Conservation (phyloP, 2,329 filamentous ascomycete genomes). For the Arthrobotrys musiformis region DNA sequence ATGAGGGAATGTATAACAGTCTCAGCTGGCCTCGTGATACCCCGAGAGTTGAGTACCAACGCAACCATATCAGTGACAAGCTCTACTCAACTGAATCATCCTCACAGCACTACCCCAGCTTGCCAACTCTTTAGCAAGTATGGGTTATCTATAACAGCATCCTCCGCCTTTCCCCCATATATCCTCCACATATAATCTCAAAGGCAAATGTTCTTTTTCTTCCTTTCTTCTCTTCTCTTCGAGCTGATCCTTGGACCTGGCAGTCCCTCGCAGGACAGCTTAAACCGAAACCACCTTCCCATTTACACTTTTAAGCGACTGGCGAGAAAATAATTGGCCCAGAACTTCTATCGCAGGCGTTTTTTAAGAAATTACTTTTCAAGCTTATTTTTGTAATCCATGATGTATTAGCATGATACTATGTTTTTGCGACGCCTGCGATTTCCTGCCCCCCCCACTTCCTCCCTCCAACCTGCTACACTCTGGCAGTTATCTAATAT, state of each 20-base stretch:
- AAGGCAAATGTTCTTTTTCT: background rate
- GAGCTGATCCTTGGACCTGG: background rate
- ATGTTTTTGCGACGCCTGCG: conserved; percentile 1
- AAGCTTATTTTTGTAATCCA: conserved; percentile 3
- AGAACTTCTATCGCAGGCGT: background rate
- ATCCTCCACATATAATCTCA: background rate
- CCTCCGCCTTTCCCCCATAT: background rate
- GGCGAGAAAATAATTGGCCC: background rate
- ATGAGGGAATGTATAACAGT: conserved; percentile 36
- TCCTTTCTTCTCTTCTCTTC: background rate
- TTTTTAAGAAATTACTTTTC: conserved; percentile 8
- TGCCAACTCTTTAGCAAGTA: conserved; percentile 31
- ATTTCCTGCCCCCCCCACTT: conserved; percentile 7
- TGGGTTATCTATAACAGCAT: background rate
- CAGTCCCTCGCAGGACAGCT: background rate
- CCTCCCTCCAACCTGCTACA: conserved; percentile 30
- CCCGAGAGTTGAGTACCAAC: conserved; percentile 47
- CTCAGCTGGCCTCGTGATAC: conserved; percentile 47
- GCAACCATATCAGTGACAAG: conserved; percentile 45
- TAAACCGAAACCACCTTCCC: background rate
- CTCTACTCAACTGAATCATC: conserved; percentile 46
- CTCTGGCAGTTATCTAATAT: conserved; percentile 52
- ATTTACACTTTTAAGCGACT: conserved; percentile 9
- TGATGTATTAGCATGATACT: conserved; percentile 28
- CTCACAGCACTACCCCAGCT: conserved; percentile 47